phyloP scores from a whole-genome alignment of 805 yeast species.

The Teunomyces aglyptinius region DNA sequence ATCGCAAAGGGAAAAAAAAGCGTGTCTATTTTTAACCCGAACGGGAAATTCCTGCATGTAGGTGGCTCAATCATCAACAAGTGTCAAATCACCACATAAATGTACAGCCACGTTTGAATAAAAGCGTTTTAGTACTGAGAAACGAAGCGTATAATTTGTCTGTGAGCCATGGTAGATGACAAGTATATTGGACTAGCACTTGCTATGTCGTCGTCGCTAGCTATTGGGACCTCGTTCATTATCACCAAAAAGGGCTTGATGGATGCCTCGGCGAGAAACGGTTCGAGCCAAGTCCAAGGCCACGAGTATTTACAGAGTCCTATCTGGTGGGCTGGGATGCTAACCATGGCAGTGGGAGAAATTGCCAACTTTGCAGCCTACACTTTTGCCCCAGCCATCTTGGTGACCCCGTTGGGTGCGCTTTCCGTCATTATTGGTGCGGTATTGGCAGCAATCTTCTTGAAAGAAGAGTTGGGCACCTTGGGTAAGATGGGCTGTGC shows the following conservation, averaged over 20 bases:
- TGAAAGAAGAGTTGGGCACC: constrained; percentile 83
- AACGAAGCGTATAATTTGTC: background rate
- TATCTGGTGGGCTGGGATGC: constrained; percentile 92
- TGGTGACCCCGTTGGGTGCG: constrained; percentile 92
- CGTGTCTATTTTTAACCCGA: constrained; percentile 3
- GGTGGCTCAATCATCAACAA: constrained; percentile 7
- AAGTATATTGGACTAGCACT: constrained; percentile 86
- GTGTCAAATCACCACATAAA: constrained; percentile 26
- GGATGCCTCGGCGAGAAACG: constrained; percentile 59
- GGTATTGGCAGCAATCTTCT: constrained; percentile 77
- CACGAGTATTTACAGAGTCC: constrained; percentile 78
- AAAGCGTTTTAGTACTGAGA: too few relatives aligned
- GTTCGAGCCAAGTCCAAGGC: constrained; percentile 55
- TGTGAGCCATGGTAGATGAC: constrained; percentile 55
- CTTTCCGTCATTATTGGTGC: constrained; percentile 89
- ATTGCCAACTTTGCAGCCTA: constrained; percentile 92
- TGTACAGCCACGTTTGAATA: background rate
- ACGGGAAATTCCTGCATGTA: background rate
- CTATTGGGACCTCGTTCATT: constrained; percentile 87
- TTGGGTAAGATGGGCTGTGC: constrained; percentile 93
- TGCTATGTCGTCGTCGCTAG: constrained; percentile 83
- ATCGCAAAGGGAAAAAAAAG: background rate
- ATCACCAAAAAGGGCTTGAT: constrained; percentile 84
- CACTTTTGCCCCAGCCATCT: constrained; percentile 90
- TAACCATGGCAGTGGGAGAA: constrained; percentile 89